Base-by-base conservation (phyloP, 2,329 filamentous ascomycete species). In the Curvularia lunata region DNA sequence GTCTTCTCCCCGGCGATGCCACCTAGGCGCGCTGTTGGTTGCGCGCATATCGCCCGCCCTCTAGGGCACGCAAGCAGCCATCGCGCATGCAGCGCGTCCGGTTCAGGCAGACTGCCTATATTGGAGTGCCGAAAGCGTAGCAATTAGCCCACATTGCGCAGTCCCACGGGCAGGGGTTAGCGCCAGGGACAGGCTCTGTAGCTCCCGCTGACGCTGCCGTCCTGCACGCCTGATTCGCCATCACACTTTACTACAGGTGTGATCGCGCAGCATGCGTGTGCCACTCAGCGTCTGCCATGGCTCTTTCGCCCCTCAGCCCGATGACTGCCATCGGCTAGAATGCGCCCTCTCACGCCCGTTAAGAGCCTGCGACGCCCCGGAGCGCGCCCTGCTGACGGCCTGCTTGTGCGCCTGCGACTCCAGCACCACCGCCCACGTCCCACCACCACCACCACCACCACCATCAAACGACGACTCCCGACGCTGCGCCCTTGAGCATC, bases 211-310 rank as follows among this genome's bases (percentile, higher is more conserved):
- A 19, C 54, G 28, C 32, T 28, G 38, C 46, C 47, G 13, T 13
- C 23, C 52, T 62, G 56, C 54, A 56, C 42, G 34, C 51, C 32
- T 67, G 64, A 72, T 71, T 71, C 66, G 69, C 59, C 40, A 42
- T 58, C 60, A 65, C 59, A 61, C 60, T 56, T 51, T 56, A 63
- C 63, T 61, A 54, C 61, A 63, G 59, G 61, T 69, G 71, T 73
- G 72, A 74, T 71, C 53, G 65, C 58, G 58, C 67, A 61, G 62
- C 54, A 62, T 65, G 60, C 58, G 59, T 64, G 64, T 67, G 65
- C 70, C 71, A 73, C 62, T 74, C 70, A 71, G 70, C 70, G 69
- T 46, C 68, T 68, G 63, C 65, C 63, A 67, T 62, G 54, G 62
- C 59, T 34, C 56, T 65, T 58, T 68, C 64, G 63, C 65, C 64